Evolutionary conservation across 176 grass and related monocot genomes (phyloP), one percentile per base, ranked within the genome.

Genomic region (Oryza punctata): DNA sequence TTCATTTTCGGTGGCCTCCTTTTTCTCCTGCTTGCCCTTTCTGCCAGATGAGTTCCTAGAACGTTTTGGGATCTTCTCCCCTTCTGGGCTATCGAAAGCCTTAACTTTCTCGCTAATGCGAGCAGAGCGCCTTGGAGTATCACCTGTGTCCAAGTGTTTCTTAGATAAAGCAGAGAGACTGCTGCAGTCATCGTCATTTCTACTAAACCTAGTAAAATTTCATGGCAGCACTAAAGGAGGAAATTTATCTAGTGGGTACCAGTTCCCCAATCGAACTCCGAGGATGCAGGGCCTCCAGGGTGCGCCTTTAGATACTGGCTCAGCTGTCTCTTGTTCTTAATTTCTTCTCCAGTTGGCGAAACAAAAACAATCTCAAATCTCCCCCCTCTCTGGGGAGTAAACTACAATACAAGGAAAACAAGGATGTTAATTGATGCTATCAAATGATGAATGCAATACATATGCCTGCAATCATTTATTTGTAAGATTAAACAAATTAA

Each of bases 241-340:
- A 43, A 87, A 75, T 37, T 23, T 37, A 12, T 77, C 2, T 87
- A 61, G 21, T 61, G 57, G 21, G n/a, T 61, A 99, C 96, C 96
- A 73, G 93, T 96, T 88, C 87, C 82, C 96, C 96, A 99, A 77
- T 96, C 96, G 18, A 99, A 99, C 70, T 99, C 91, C 7, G 91
- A 94, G 73, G 91, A 78, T 67, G 91, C 69, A 77, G 89, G 89
- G 61, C 91, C 89, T 65, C 88, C 91, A 87, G 91, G 85, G 70
- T 99, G 86, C n/a, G 89, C 85, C 78, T 96, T 96, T 13, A 99
- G 75, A 37, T 99, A 99, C 49, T 92, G 91, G 83, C 70, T 75
- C 38, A 99, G 79, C 64, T 96, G 96, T 59, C 87, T 91, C 86
- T 94, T 99, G 49, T 87, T 96, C 77, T 88, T 99, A 64, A 99